A percentile compares a stretch with the other conserved stretches of the same genome.
Conservation (phyloP, 2,329 filamentous ascomycete species). For the Fusarium sp. region DNA sequence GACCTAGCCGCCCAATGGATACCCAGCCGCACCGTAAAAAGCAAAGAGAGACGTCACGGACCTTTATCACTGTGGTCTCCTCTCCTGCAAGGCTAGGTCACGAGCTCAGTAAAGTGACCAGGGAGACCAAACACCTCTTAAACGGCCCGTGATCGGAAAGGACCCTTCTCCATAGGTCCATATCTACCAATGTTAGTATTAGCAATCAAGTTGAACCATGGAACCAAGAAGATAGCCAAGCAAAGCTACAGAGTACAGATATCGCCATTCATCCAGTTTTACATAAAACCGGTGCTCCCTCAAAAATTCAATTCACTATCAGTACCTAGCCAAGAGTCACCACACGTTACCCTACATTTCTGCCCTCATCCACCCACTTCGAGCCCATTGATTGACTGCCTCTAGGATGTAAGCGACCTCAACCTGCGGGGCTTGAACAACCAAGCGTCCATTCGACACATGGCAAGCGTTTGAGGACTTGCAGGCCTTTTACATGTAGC, state of each 20-base stretch:
- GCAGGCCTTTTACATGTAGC: conserved; percentile 24
- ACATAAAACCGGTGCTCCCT: background rate
- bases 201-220: background rate
- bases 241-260: background rate
- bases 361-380: conserved; percentile 1
- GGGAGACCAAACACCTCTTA: background rate
- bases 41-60: background rate
- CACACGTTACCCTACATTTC: background rate
- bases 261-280: background rate
- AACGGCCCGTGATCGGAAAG: background rate
- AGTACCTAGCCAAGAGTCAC: background rate
- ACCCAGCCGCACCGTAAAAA: background rate
- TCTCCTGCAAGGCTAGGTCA: background rate
- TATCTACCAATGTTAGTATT: background rate
- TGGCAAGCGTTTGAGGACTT: conserved; percentile 25
- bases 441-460: conserved; percentile 28
- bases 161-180: background rate
- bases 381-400: conserved; percentile 2
- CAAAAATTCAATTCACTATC: background rate
- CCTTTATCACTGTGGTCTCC: background rate
- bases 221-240: background rate
- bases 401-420: conserved; percentile 10
- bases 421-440: conserved; percentile 20
- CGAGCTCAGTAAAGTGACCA: background rate
- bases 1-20: background rate